Base-by-base conservation (phyloP, 148 eudicot genomes). In the Mesembryanthemum crystallinum region DNA sequence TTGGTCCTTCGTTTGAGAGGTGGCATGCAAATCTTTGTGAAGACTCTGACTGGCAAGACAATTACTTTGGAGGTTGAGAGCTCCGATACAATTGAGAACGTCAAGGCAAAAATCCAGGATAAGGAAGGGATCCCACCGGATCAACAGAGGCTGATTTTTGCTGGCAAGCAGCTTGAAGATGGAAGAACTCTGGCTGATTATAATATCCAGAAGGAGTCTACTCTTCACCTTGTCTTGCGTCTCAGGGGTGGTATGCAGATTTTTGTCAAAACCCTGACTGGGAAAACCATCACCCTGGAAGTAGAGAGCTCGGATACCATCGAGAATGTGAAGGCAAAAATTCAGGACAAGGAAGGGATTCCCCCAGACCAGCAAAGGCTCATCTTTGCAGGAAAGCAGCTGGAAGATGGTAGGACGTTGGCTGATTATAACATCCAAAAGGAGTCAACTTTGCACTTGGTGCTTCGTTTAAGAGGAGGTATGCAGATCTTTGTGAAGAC, bases 401-500 rank as follows among this genome's bases (percentile, higher is more conserved):
- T 78, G 7, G 81, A 78, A 12, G 76, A 78, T 65, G 72, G 72
- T 1, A 55, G 76, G 29, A 78, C 81, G 0, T 17, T 78, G 0
- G 57, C 76, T 8, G 81, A 78, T 7, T 55, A 78, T 25, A 78
- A 78, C 30, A 78, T 78, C 20, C 76, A 65, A 32, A 72, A 78
- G 25, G 76, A 72, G 23, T 72, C 81, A 1, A 78, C 77, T 5
- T 27, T 78, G 15, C 58, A 78, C 58, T n/a, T 78, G 60, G 76
- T 73, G 10, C 73, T 66, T 2, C 60, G 81, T 43, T 54, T 42
- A 17, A 73, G 73, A 32, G 81, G 81, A 0, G 73, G 65, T 0
- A 72, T 78, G 81, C 77, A 73, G 10, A 72, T 73, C 23, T 78
- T 73, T n/a, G 77, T 78, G 20, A 78, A 66, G 73, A 73, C 81